These are phyloP conservation scores for Calonectria henricotiae DNA, from an alignment of 2,329 filamentous ascomycete genomes.

Conservation along the genomic window DNA sequence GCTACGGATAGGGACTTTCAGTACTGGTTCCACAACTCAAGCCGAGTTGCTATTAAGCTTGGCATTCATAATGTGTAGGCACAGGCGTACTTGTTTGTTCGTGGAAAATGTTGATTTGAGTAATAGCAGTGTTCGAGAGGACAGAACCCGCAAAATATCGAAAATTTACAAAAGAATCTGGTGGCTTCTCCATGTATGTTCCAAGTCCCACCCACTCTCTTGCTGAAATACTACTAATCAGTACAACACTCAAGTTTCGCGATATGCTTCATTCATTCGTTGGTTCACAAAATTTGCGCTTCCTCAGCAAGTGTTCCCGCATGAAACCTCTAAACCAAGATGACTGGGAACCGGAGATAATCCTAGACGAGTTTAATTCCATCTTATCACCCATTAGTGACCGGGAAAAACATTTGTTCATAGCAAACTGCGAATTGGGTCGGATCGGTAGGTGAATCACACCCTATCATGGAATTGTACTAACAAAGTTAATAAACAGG, in stretches of 20 bases:
- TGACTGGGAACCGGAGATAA: background rate
- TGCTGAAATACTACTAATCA: background rate
- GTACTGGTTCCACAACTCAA: background rate
- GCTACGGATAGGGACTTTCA: background rate
- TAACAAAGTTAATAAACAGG: background rate
- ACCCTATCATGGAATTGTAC: background rate
- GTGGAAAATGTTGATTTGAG: background rate
- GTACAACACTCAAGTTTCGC: background rate
- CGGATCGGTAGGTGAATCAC: background rate
- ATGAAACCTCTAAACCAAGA: background rate
- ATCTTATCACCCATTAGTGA: background rate
- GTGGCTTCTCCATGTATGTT: background rate
- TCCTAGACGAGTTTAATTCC: background rate
- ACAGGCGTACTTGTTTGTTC: background rate
- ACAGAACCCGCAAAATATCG: background rate
- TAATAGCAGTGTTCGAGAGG: background rate
- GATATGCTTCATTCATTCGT: constrained; percentile 3
- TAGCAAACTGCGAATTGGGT: background rate
- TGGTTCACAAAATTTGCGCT: background rate
- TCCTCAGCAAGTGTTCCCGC: background rate
- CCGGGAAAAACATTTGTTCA: background rate
- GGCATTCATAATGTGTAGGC: background rate
- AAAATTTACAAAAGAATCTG: background rate
- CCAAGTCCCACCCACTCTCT: background rate
- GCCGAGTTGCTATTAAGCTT: background rate